These are phyloP conservation scores for Monosporascus sp. DNA, from an alignment of 2,329 filamentous ascomycete species.

Conservation along the genomic window DNA sequence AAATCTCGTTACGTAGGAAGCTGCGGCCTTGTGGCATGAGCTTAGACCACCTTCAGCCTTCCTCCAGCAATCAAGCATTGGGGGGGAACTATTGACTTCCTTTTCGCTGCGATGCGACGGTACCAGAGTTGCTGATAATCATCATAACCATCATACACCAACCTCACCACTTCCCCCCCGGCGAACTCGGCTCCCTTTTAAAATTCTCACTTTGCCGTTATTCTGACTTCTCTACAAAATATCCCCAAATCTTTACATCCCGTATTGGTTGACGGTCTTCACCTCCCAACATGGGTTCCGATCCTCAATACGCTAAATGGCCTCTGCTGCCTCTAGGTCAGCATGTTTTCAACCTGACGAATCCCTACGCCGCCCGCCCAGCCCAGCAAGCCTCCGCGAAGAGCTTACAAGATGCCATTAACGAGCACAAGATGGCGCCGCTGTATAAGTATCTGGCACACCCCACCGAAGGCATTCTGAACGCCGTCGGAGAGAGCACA, in stretches of 20 bases:
- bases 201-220: not conserved
- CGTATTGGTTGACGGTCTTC: slow-evolving; percentile 6
- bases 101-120: not conserved
- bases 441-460: slow-evolving; percentile 82
- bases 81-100: not conserved
- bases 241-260: not conserved
- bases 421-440: slow-evolving; percentile 79
- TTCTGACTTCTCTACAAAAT: not conserved
- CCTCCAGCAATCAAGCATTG: not conserved
- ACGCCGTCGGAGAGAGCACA: slow-evolving; percentile 63
- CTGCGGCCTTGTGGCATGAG: not conserved
- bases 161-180: not conserved
- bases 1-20: not conserved
- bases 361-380: slow-evolving; percentile 62
- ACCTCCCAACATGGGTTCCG: slow-evolving; percentile 60
- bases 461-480: slow-evolving; percentile 76
- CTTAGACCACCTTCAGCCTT: not conserved
- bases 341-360: slow-evolving; percentile 82
- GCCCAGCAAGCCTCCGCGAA: slow-evolving; percentile 68
- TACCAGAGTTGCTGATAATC: not conserved
- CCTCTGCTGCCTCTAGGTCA: slow-evolving; percentile 76
- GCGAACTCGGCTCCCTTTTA: not conserved
- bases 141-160: not conserved
- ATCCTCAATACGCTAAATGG: slow-evolving; percentile 82
- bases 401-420: slow-evolving; percentile 75